Base-by-base conservation (phyloP, 2,329 filamentous ascomycete species). In the Exophiala xenobiotica region DNA sequence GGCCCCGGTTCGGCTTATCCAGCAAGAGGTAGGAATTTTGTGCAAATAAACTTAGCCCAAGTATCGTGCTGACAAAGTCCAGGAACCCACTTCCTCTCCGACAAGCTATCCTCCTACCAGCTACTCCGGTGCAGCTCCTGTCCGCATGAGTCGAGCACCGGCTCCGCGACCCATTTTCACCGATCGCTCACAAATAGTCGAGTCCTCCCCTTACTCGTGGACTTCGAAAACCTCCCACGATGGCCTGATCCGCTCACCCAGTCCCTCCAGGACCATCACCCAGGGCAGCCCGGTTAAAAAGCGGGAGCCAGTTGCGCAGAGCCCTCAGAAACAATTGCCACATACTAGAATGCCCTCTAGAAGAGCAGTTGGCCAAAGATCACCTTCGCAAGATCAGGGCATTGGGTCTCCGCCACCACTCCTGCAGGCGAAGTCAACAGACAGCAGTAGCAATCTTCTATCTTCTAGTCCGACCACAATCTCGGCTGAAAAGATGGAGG, bases 161-260 rank as follows among this genome's bases (percentile, higher is more conserved):
- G 63, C 63, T n/a, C 66, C 70, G 12, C 50, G 68, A 19, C 73
- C 77, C 7, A 73, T 78, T 50, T 70, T 68, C 42, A 72, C 73
- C 46, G 68, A 77, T 58, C 67, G 67, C 48, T 69, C 70, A 24
- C 65, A 69, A 46, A 64, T 71, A 23, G 65, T 77, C 14, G 74
- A 77, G 46, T 66, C 72, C 14, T 75, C 77, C 12, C 74, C 76
- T 46, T 74, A 74, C 57, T 79, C 78, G 22, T 78, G 74, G 74
- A 73, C 72, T 46, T 79, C 76, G 60, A 74, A 72, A 46, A 71
- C 73, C 44, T 79, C 77, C 2, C 69, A 68, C 46, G 77, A 80
- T 46, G 73, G 73, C 26, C 65, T 79, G 40, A 75, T 80, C 53
- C 61, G 62, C 20, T 68, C 68, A 24, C 65, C 64, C 43, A 64